Percentiles rank a stretch among this genome's conserved stretches.
These are phyloP conservation scores for Entoloma clypeatum DNA, from an alignment of 1,284 basidiomycete species.

Conservation along the genomic window DNA sequence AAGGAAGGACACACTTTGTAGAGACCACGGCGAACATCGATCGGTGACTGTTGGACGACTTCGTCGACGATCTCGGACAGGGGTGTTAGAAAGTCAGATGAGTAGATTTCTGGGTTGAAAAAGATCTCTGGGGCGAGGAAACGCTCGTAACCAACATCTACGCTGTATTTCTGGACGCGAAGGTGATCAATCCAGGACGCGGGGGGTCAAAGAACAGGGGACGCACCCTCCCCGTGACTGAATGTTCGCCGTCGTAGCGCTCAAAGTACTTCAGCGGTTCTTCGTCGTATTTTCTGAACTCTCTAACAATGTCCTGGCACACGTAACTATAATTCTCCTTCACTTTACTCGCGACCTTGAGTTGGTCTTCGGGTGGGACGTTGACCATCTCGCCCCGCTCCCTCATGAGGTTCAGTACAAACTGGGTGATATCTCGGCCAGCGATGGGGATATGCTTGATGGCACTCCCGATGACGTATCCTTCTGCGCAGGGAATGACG, in stretches of 20 bases:
- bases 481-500: constrained; percentile 95
- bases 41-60: constrained; percentile 95
- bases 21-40: constrained; percentile 89
- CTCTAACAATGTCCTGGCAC: constrained; percentile 98
- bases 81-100: constrained; percentile 97
- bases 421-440: constrained; percentile 95
- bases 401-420: constrained; percentile 94
- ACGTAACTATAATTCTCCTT: constrained; percentile 99
- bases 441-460: constrained; percentile 99
- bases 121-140: constrained; percentile 99
- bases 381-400: constrained; percentile 90
- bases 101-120: constrained; percentile 99
- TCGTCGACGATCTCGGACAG: constrained; percentile 95
- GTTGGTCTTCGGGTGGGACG: constrained; percentile 96
- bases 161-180: constrained; percentile 67
- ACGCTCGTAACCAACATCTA: constrained; percentile 98
- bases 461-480: constrained; percentile 97
- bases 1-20: constrained; percentile 70
- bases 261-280: constrained; percentile 98
- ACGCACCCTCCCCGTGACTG: constrained; percentile 85
- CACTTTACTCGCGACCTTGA: constrained; percentile 89
- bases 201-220: neutral
- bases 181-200: neutral
- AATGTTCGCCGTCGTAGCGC: constrained; percentile 90
- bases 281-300: constrained; percentile 96